Conservation (phyloP, 2,329 filamentous ascomycete species). For the Calonectria naviculata region DNA sequence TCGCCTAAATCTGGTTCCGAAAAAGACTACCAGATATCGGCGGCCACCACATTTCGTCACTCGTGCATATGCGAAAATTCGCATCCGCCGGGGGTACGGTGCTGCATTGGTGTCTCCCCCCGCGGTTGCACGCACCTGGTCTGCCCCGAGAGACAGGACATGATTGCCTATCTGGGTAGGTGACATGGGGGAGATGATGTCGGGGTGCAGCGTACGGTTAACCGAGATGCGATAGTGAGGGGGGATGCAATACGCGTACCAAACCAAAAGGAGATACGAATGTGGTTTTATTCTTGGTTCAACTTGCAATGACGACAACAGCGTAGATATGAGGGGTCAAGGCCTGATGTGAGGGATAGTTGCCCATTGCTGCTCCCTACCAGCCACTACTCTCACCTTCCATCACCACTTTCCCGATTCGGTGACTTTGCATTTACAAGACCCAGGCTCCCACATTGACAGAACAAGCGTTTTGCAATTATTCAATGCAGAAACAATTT, state of each 20-base stretch:
- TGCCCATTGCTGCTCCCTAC: neutral
- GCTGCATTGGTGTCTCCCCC: neutral
- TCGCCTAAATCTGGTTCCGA: constrained; percentile 1
- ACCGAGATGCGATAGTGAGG: constrained; percentile 4
- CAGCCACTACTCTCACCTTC: neutral
- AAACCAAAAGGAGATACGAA: neutral
- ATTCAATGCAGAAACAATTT: neutral
- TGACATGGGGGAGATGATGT: constrained; percentile 7
- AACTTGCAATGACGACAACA: neutral
- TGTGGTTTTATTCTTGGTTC: neutral
- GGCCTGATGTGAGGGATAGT: neutral
- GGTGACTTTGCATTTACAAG: neutral
- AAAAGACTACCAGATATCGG: neutral
- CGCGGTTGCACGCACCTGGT: neutral
- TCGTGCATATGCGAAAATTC: neutral
- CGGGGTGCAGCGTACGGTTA: neutral
- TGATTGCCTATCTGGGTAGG: constrained; percentile 21
- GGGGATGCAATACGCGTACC: neutral
- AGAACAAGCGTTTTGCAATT: neutral
- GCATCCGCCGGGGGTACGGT: neutral
- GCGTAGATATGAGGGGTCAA: neutral
- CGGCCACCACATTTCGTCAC: neutral
- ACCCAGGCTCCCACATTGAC: neutral
- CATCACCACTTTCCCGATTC: constrained; percentile 8
- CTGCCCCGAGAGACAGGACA: neutral